Conservation (phyloP, 2,329 filamentous ascomycete genomes). For the Ascochyta clinopodiicola region DNA sequence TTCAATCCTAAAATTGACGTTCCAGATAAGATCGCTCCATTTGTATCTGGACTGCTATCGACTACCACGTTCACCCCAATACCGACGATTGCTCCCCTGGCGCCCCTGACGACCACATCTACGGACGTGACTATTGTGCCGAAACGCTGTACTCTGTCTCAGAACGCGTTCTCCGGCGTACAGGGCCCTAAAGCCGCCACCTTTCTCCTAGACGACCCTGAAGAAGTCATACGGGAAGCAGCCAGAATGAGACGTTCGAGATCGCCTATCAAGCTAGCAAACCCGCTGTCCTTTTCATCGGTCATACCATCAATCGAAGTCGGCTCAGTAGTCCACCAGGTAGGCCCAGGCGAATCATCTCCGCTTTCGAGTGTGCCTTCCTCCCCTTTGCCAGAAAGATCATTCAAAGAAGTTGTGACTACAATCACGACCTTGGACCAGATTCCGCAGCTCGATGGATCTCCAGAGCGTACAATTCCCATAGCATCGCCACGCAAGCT, state of each 20-base stretch:
- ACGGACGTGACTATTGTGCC: neutral
- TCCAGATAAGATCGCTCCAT: slow-evolving; percentile 1
- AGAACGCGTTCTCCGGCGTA: slow-evolving; percentile 15
- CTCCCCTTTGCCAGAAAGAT: slow-evolving; percentile 9
- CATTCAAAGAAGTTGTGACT: neutral
- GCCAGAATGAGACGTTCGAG: slow-evolving; percentile 14
- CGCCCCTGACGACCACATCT: neutral
- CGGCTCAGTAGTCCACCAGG: too few relatives aligned
- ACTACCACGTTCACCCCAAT: neutral
- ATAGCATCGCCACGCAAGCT: neutral
- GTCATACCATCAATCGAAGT: neutral
- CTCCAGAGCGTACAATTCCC: slow-evolving; percentile 1
- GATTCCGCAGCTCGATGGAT: slow-evolving; percentile 17
- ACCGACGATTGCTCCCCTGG: neutral
- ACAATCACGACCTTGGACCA: neutral
- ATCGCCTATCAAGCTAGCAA: slow-evolving; percentile 14
- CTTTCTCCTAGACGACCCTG: slow-evolving; percentile 29
- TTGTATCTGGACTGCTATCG: neutral
- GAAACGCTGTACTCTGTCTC: slow-evolving; percentile 9
- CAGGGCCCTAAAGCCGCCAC: slow-evolving; percentile 28
- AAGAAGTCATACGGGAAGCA: slow-evolving; percentile 28
- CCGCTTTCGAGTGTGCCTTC: slow-evolving; percentile 23
- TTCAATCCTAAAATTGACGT: slow-evolving; percentile 1
- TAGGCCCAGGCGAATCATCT: neutral
- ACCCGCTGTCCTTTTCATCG: neutral